Base-by-base conservation (phyloP, 495 filamentous ascomycete species). In the Podospora appendiculata region DNA sequence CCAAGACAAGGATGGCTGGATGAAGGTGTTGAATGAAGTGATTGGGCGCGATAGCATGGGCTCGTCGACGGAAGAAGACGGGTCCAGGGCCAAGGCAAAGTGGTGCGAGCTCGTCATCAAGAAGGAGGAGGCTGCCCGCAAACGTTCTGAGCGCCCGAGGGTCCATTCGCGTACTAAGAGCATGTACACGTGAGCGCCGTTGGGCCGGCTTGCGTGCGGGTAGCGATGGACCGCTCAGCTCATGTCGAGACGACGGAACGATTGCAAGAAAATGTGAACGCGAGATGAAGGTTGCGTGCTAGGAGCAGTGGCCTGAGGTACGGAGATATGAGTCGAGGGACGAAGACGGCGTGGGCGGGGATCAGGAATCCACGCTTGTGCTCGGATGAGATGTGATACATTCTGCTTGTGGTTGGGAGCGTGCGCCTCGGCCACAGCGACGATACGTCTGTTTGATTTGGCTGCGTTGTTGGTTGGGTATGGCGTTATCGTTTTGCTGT, bases 31-130 rank as follows among this genome's bases (percentile, higher is more conserved):
- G n/a, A 76, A 76, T 1, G 88, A 96, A 45, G 83, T 87, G 25
- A 84, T 95, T 17, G 90, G 90, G 58, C 71, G 87, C 77, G 58
- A 73, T 51, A 43, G 68, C 51, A 41, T 63, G 56, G 51, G 66
- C 7, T 60, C 64, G 4, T 67, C 66, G 18, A 60, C 65, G 52
- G 55, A 70, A 59, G 19, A 70, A 55, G 61, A 71, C 55, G 63
- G 75, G 58, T 54, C 69, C 3, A 67, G 61, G 18, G 71, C 76
- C 51, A 69, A 73, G 58, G 71, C 76, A 41, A 78, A 77, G 49
- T 98, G 93, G 93, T 92, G 90, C 43, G 88, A 95, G 53, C 67
- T 95, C 48, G 85, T 97, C 39, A 76, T 98, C 47, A 81, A 79
- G 70, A 59, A 70, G 48, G 77, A 81, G 54, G 76, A 79, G 53